Conservation (phyloP, 805 yeast genomes). For the Candida sonorensis region DNA sequence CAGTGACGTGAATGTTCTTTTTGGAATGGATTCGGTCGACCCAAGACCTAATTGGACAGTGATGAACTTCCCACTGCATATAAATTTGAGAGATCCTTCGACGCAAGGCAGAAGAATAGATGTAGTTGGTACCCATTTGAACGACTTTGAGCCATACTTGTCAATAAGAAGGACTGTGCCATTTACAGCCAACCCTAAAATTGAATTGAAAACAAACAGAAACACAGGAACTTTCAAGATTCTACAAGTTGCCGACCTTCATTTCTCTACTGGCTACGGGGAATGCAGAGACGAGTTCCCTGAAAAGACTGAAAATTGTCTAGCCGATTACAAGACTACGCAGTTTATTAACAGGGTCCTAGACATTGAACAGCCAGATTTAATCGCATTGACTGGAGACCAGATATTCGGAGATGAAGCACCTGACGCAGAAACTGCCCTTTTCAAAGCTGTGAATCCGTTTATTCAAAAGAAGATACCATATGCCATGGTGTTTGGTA, state of each 20-base stretch:
- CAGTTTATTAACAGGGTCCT: conserved; percentile 55
- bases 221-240: conserved; percentile 58
- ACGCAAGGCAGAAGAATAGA: no score
- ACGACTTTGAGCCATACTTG: conserved; percentile 23
- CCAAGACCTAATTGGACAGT: conserved; percentile 70
- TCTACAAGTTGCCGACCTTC: conserved; percentile 86
- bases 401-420: conserved; percentile 77
- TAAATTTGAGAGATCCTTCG: no score
- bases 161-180: conserved; percentile 26
- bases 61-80: conserved; percentile 7
- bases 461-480: conserved; percentile 66
- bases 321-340: conserved; percentile 72
- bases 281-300: conserved; percentile 72
- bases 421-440: conserved; percentile 76
- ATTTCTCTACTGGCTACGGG: conserved; percentile 81
- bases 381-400: conserved; percentile 87
- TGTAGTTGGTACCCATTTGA: conserved; percentile 2
- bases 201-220: conserved; percentile 5
- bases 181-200: conserved; percentile 2
- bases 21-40: conserved; percentile 67
- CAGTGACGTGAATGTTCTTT: conserved; percentile 60
- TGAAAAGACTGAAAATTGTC: conserved; percentile 39
- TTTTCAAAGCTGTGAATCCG: conserved; percentile 71
- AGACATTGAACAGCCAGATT: conserved; percentile 73
- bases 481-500: conserved; percentile 81